Evolutionary conservation across 495 filamentous ascomycete genomes (phyloP).

Genomic region (Penicillium robsamsonii): DNA sequence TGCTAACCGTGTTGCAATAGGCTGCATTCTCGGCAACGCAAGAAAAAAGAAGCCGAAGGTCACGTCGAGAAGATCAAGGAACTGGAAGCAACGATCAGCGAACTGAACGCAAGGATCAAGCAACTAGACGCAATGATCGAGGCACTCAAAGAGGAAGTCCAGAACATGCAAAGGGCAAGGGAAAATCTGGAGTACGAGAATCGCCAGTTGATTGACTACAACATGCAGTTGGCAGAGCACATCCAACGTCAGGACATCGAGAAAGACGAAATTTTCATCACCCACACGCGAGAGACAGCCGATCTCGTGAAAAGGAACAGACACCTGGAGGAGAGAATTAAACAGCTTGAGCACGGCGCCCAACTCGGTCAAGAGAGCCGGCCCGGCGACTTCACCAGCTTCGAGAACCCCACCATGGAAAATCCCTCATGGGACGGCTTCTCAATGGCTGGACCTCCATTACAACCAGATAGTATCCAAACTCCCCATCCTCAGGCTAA

Average conservation of each 20-base stretch:
- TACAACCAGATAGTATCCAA: constrained; percentile 21
- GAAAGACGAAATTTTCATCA: constrained; percentile 86
- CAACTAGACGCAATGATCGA: constrained; percentile 70
- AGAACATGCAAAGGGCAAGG: constrained; percentile 36
- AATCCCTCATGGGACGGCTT: constrained; percentile 73
- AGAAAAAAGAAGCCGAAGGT: constrained; percentile 97
- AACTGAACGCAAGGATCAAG: constrained; percentile 79
- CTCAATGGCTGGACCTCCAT: constrained; percentile 58
- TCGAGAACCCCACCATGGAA: constrained; percentile 82
- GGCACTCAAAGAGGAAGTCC: constrained; percentile 76
- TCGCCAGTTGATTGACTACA: constrained; percentile 62
- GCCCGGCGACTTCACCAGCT: constrained; percentile 69
- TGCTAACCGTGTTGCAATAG: constrained; percentile 51
- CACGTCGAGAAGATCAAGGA: constrained; percentile 25
- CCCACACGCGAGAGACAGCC: constrained; percentile 89
- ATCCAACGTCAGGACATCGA: constrained; percentile 75
- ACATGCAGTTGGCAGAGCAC: constrained; percentile 70
- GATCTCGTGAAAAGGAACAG: constrained; percentile 95
- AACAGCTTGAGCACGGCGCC: constrained; percentile 68
- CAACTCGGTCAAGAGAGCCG: constrained; percentile 60
- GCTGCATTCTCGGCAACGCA: constrained; percentile 93
- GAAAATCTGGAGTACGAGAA: constrained; percentile 56
- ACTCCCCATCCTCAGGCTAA: constrained; percentile 21
- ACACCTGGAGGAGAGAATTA: constrained; percentile 80
- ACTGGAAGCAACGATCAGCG: constrained; percentile 76